A percentile compares a stretch with the other conserved stretches of the same genome.
These are phyloP conservation scores for Atkinsonella texensis DNA, from an alignment of 2,329 filamentous ascomycete species.

Conservation along the genomic window DNA sequence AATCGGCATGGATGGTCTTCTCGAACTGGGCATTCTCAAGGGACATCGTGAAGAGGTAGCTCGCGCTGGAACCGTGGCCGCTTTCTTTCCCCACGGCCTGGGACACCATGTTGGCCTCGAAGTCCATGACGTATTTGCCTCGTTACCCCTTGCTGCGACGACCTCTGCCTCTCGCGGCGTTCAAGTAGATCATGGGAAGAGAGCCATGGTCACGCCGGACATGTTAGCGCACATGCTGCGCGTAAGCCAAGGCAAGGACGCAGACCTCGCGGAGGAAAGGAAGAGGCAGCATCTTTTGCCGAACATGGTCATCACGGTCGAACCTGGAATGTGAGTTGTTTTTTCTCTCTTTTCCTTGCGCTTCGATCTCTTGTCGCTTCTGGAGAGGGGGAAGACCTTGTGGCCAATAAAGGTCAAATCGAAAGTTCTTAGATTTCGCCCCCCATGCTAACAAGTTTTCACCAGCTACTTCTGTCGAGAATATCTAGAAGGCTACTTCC, in stretches of 20 bases:
- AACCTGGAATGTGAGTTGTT: conserved; percentile 55
- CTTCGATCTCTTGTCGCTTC: background rate
- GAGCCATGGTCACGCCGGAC: conserved; percentile 27
- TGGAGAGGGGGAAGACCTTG: background rate
- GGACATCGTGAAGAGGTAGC: conserved; percentile 47
- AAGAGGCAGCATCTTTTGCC: conserved; percentile 34
- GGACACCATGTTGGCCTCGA: conserved; percentile 56
- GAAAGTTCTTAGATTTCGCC: background rate
- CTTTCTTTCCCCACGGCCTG: conserved; percentile 55
- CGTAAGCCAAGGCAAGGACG: conserved; percentile 1
- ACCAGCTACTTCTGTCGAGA: conserved; percentile 62
- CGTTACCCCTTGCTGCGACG: conserved; percentile 20
- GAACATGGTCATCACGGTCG: conserved; percentile 64
- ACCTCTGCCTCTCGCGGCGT: conserved; percentile 21
- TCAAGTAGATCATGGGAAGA: conserved; percentile 25
- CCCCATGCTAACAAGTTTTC: background rate
- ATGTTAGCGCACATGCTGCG: conserved; percentile 15
- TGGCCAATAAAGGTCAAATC: too few species aligned
- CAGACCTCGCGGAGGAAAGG: conserved; percentile 10
- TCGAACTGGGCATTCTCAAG: conserved; percentile 58
- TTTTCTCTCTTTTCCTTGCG: background rate
- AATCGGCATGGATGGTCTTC: conserved; percentile 59
- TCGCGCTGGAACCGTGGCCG: conserved; percentile 39
- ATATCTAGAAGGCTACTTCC: conserved; percentile 59
- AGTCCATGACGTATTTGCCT: conserved; percentile 45